Conservation (phyloP, 2,329 filamentous ascomycete species). For the Botryotinia narcissicola region DNA sequence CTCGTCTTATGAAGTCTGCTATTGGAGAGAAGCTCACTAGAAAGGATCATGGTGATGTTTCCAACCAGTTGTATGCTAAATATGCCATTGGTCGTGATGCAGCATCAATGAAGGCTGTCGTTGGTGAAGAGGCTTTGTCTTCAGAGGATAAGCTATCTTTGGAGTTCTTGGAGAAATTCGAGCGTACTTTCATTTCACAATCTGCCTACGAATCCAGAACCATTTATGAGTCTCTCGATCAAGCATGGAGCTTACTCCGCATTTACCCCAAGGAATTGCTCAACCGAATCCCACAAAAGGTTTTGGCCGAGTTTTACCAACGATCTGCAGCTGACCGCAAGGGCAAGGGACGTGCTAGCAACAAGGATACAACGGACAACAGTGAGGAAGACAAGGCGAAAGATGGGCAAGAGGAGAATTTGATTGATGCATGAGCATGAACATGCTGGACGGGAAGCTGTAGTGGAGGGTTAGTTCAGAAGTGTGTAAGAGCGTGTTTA, state of each 20-base stretch:
- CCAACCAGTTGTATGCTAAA: constrained; percentile 99
- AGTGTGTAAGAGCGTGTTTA: constrained; percentile 12
- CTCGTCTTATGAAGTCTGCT: constrained; percentile 99
- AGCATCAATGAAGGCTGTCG: constrained; percentile 98
- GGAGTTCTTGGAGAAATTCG: constrained; percentile 98
- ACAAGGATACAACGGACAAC: constrained; percentile 43
- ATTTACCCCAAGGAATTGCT: constrained; percentile 98
- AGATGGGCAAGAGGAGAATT: constrained; percentile 53
- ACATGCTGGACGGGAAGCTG: not conserved
- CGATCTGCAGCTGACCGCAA: constrained; percentile 62
- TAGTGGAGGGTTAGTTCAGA: constrained; percentile 3
- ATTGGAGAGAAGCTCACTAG: constrained; percentile 97
- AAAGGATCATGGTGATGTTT: constrained; percentile 96
- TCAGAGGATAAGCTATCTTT: constrained; percentile 96
- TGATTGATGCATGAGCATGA: constrained; percentile 55
- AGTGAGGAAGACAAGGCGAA: constrained; percentile 38
- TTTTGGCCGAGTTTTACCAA: constrained; percentile 81
- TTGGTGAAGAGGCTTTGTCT: constrained; percentile 94
- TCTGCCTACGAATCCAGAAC: constrained; percentile 86
- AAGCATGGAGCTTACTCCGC: constrained; percentile 92
- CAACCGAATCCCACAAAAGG: constrained; percentile 86
- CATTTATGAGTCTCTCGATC: constrained; percentile 91
- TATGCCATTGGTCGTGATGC: constrained; percentile 99
- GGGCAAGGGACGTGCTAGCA: constrained; percentile 55
- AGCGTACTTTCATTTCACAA: constrained; percentile 90